Base-by-base conservation (phyloP, 2,329 filamentous ascomycete genomes). In the Talaromyces sp. region DNA sequence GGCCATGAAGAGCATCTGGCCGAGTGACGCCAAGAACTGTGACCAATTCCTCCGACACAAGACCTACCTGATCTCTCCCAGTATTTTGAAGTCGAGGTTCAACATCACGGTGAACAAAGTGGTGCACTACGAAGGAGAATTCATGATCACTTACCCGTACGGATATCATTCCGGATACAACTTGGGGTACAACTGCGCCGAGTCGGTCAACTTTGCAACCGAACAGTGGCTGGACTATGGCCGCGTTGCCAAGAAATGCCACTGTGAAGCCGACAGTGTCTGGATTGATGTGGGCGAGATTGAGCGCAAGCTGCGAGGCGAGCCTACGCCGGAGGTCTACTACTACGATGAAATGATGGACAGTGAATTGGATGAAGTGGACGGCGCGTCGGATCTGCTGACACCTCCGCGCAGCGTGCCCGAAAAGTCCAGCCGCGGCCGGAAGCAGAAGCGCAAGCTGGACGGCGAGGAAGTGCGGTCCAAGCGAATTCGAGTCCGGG, bases 151-250 rank as follows among this genome's bases (percentile, higher is more conserved):
- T 0, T 99, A 96, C 72, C 95, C 95, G 0, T 99, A 98, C 69
- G 95, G 95, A 24, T 99, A 99, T 73, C 95, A 99, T 72, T 99
- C 95, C 5, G 95, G 95, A 4, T 99, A 96, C 75, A 99, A 99
- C 68, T 80, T 99, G 41, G 95, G 96, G 17, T 99, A 99, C 79
- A 99, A 99, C 73, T 99, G 95, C 75, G 95, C 95, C 29, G 95
- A 99, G 73, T 96, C 95, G 8, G 95, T 99, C 78, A 99, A 99
- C 73, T 99, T 99, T 74, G 95, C 93, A 5, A 87, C 96, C 9
- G 93, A 97, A 66, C 89, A 91, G 31, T 99, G 95, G 95, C 79
- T 99, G 52, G 89, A 96, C 56, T 97, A 95, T 80, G 95, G 93
- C 24, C 91, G 92, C 68, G 92, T 96, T 67, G 95, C 95, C 17